These are phyloP conservation scores for Neurospora tetrasperma DNA, from an alignment of 495 filamentous ascomycete genomes.

Conservation along the genomic window DNA sequence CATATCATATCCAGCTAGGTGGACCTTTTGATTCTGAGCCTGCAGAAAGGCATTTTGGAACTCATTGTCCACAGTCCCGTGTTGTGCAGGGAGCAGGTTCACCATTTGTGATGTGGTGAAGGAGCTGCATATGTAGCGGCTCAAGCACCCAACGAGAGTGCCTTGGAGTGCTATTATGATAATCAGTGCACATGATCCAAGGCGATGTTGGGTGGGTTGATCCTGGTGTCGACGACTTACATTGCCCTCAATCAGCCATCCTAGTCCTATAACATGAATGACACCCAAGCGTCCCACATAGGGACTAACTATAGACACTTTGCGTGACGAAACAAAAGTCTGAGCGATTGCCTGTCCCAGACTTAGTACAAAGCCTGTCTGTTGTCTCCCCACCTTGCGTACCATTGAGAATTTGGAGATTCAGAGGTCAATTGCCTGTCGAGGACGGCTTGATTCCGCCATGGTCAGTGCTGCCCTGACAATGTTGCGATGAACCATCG, in stretches of 20 bases:
- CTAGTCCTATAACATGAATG: neutral
- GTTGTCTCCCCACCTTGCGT: neutral
- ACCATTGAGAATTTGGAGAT: neutral
- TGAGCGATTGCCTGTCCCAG: neutral
- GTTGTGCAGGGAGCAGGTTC: neutral
- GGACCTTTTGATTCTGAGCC: neutral
- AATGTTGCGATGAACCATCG: neutral
- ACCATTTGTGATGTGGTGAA: neutral
- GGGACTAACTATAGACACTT: neutral
- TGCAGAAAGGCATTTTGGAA: neutral
- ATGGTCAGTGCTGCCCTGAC: neutral
- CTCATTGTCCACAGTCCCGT: neutral
- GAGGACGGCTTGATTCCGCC: neutral
- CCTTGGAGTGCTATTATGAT: neutral
- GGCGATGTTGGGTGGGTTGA: neutral
- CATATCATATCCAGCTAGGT: neutral
- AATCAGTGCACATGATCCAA: neutral
- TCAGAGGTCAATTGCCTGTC: neutral
- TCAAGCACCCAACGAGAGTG: neutral
- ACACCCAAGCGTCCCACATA: neutral
- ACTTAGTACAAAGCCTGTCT: neutral
- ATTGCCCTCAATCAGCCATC: neutral
- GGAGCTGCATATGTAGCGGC: neutral
- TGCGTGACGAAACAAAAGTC: neutral
- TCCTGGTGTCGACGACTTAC: neutral